Conservation (phyloP, 2,329 filamentous ascomycete genomes). For the Zopfia rhizophila region DNA sequence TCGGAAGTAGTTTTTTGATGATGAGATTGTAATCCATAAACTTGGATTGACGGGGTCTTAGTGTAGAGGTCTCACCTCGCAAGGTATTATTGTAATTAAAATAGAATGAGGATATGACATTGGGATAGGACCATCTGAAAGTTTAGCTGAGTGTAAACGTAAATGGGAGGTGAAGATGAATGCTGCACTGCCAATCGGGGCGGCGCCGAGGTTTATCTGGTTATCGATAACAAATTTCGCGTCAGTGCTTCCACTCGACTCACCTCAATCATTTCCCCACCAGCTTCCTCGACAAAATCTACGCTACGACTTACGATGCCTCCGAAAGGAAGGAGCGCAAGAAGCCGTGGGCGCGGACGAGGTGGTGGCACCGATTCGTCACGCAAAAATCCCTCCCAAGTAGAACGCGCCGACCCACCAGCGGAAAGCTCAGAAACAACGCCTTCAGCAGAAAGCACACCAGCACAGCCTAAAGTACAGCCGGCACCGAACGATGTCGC, state of each 20-base stretch:
- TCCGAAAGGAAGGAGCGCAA: conserved; percentile 38
- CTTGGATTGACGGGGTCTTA: conserved; percentile 13
- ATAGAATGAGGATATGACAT: conserved; percentile 23
- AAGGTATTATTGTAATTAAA: conserved; percentile 15
- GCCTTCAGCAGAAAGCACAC: too few species aligned
- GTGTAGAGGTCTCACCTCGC: background rate
- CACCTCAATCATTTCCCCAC: background rate
- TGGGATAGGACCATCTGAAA: conserved; percentile 14
- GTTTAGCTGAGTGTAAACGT: too few species aligned
- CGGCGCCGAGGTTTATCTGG: conserved; percentile 19
- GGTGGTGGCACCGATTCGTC: conserved; percentile 21
- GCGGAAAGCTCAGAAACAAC: too few species aligned
- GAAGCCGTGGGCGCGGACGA: conserved; percentile 29
- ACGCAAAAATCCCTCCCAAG: too few species aligned
- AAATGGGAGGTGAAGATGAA: background rate
- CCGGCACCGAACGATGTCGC: too few species aligned
- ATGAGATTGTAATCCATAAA: conserved; percentile 32
- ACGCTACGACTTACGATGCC: conserved; percentile 35
- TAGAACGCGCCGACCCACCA: too few species aligned
- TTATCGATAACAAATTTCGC: conserved; percentile 42
- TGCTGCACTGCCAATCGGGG: background rate
- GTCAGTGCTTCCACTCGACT: conserved; percentile 6
- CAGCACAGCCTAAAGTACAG: too few species aligned
- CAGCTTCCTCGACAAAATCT: conserved; percentile 1
- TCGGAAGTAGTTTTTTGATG: conserved; percentile 15